These are phyloP conservation scores for Carex scoparia DNA, from an alignment of 176 grass and related monocot genomes.

Conservation along the genomic window DNA sequence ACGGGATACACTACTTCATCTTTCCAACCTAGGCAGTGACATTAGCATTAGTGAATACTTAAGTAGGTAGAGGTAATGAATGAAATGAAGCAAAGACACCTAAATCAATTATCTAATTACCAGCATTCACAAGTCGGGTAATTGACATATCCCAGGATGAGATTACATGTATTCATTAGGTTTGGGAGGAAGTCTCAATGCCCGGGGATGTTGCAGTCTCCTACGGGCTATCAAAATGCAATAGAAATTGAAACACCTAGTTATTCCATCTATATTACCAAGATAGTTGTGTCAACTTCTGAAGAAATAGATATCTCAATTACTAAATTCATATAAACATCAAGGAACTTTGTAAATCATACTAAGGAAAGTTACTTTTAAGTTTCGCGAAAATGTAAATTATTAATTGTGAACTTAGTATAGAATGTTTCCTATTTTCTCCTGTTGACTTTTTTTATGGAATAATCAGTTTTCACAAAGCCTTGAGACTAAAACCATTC, in stretches of 20 bases:
- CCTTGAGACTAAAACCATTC: neutral
- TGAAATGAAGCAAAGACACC: constrained; percentile 26
- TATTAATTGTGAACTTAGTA: neutral
- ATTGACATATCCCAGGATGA: constrained; percentile 15
- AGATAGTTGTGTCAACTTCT: neutral
- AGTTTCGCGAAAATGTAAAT: neutral
- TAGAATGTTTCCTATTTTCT: neutral
- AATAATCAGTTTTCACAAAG: neutral
- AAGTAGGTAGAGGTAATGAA: constrained; percentile 27
- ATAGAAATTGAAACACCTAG: too few relatives aligned
- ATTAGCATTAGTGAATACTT: constrained; percentile 33
- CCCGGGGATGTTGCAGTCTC: constrained; percentile 26
- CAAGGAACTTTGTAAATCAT: neutral
- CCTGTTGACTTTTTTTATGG: neutral
- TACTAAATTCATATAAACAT: neutral
- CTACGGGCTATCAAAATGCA: neutral
- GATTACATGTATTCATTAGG: constrained; percentile 15
- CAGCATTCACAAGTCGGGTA: constrained; percentile 22
- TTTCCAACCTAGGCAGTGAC: constrained; percentile 30
- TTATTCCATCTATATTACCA: too few relatives aligned
- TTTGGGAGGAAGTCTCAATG: constrained; percentile 23
- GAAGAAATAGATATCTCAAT: neutral
- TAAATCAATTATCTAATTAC: constrained; percentile 32
- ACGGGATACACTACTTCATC: constrained; percentile 34
- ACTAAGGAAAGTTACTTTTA: neutral